Base-by-base conservation (phyloP, 768 basidiomycete species). In the Gloeopeniophorella convolvens region DNA sequence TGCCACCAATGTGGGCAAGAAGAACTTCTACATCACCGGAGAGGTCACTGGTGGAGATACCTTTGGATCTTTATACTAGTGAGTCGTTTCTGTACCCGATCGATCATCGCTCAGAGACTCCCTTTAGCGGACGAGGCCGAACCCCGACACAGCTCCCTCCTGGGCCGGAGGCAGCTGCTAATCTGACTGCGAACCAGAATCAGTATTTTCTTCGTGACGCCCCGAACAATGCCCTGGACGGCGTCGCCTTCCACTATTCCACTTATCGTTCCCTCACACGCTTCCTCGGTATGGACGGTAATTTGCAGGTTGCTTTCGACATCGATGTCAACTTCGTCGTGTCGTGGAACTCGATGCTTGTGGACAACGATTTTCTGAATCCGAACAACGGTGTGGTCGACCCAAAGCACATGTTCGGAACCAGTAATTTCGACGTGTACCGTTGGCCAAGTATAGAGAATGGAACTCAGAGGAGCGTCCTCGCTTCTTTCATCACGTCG, bases 271-370 rank as follows among this genome's bases (percentile, higher is more conserved):
- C 86, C 3, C 69, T 95, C 45, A 71, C 83, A 26, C 87, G 93
- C 42, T 90, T 93, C 72, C 75, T 95, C 40, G 93, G 92, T 45
- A 94, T 95, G 91, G 93, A 96, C 62, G 93, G 93, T 60, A 95
- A 96, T 64, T 73, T 96, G 28, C 77, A 85, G 54, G 93, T 91
- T 45, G 92, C 89, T 9, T 94, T 85, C 66, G 93, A 96, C 62
- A 68, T 90, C 26, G 74, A 82, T 59, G 66, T 72, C 64, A 89
- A 95, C 67, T 92, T 95, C 60, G 71, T 93, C 67, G 84, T 82
- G 0, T 84, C 89, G 0, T 96, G 92, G 92, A 91, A 93, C 63
- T 70, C 90, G 65, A 91, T 95, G 80, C 85, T 91, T 60, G 81
- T 89, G 60, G 76, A 80, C 65, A 83, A 95, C 61, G 93, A 96